phyloP scores from a whole-genome alignment of 148 eudicot genomes.

The Rhododendron simsii region DNA sequence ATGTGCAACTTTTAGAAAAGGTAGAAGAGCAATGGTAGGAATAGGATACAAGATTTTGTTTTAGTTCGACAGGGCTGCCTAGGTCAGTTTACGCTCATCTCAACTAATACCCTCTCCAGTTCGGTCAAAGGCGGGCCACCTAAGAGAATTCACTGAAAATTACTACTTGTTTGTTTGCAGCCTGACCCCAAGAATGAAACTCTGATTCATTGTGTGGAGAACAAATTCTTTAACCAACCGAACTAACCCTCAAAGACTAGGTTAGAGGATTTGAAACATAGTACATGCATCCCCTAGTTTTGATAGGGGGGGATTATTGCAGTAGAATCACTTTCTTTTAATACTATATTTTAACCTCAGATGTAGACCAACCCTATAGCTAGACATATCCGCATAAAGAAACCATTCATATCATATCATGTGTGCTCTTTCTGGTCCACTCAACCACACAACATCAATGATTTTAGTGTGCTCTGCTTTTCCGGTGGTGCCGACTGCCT shows the following conservation, averaged over 20 bases:
- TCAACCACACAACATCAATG: constrained; percentile 26
- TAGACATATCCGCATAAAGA: constrained; percentile 10
- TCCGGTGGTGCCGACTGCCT: constrained; percentile 13
- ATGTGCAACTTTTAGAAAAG: constrained; percentile 17
- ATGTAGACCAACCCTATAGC: constrained; percentile 4
- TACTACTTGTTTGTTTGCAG: too few species aligned
- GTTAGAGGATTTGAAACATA: background rate
- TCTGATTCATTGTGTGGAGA: too few species aligned
- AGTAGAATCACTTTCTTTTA: background rate
- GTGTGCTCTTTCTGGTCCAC: constrained; percentile 19
- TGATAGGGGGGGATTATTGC: background rate
- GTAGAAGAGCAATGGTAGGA: background rate
- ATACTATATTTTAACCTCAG: background rate
- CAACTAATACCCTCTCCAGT: too few species aligned
- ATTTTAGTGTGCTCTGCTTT: constrained; percentile 20
- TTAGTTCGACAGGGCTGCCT: too few species aligned
- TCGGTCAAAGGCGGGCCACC: too few species aligned
- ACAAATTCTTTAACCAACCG: background rate
- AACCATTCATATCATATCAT: background rate
- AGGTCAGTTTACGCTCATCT: too few species aligned
- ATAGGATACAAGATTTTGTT: background rate
- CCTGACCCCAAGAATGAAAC: too few species aligned
- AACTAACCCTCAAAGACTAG: background rate
- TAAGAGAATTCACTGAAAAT: too few species aligned
- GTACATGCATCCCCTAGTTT: background rate